These are phyloP conservation scores for Colletotrichum cordylinicola DNA, from an alignment of 2,329 filamentous ascomycete genomes.

Conservation along the genomic window DNA sequence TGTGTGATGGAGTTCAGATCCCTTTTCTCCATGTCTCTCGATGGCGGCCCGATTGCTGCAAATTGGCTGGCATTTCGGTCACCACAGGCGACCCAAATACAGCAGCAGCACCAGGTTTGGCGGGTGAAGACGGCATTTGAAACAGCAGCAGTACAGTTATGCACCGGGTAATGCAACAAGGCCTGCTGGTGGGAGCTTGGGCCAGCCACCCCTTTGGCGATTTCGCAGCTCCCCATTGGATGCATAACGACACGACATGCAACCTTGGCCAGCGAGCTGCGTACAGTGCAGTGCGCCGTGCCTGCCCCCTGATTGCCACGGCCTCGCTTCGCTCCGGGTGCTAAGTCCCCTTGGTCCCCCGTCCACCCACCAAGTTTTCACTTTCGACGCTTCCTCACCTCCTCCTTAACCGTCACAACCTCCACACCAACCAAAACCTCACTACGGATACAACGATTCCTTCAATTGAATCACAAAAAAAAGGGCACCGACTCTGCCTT, in stretches of 20 bases:
- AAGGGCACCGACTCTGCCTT: neutral
- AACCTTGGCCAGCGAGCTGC: neutral
- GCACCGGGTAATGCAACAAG: neutral
- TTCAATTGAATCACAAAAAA: conserved; percentile 19
- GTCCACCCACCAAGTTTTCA: conserved; percentile 6
- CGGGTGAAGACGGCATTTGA: neutral
- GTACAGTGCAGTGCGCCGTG: neutral
- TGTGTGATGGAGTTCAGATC: neutral
- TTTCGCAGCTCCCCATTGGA: neutral
- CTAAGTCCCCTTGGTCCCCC: neutral
- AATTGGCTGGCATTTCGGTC: neutral
- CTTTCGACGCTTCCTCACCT: conserved; percentile 4
- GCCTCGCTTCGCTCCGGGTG: neutral
- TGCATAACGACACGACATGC: conserved; percentile 9
- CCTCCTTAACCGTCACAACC: conserved; percentile 22
- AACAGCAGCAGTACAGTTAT: neutral
- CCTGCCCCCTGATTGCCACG: neutral
- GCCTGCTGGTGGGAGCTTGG: neutral
- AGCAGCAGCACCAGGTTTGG: neutral
- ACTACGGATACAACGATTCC: conserved; percentile 25
- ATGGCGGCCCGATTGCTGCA: neutral
- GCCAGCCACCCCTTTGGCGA: neutral
- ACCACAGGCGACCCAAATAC: neutral
- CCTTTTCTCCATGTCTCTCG: neutral
- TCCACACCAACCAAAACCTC: conserved; percentile 13